Conservation (phyloP, 306 rosid genomes). For the Trifolium subterraneum region DNA sequence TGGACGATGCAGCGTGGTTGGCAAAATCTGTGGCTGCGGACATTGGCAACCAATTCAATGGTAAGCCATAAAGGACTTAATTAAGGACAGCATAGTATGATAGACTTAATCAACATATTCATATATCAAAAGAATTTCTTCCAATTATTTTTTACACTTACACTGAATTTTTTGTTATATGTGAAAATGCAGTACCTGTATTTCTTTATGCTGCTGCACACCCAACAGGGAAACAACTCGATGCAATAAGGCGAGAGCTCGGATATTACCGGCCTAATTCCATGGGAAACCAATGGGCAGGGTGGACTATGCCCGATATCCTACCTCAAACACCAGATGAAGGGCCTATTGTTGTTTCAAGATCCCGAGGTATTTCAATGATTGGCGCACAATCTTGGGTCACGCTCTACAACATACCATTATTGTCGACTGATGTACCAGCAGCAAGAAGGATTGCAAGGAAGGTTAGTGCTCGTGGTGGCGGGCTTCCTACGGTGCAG, state of each 20-base stretch:
- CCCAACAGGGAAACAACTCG: conserved; percentile 73
- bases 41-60: conserved; percentile 69
- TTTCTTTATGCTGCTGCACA: conserved; percentile 86
- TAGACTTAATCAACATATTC: background rate
- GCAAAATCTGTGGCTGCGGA: conserved; percentile 76
- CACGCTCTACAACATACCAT: conserved; percentile 67
- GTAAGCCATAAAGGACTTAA: conserved; percentile 37
- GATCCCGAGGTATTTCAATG: conserved; percentile 67
- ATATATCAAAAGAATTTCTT: background rate
- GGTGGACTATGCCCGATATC: conserved; percentile 69
- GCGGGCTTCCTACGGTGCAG: conserved; percentile 87
- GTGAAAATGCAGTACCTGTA: conserved; percentile 74
- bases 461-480: conserved; percentile 84
- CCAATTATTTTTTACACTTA: too few species aligned
- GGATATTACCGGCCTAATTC: conserved; percentile 68
- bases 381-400: conserved; percentile 85
- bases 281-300: conserved; percentile 87
- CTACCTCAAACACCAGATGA: conserved; percentile 65
- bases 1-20: conserved; percentile 83
- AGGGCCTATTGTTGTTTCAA: conserved; percentile 62
- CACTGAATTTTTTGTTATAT: too few species aligned
- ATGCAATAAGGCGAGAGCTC: conserved; percentile 72
- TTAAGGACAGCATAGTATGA: background rate
- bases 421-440: conserved; percentile 59
- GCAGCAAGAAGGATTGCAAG: conserved; percentile 65